Conservation (phyloP, 495 filamentous ascomycete species). For the Aspergillus panamensis region DNA sequence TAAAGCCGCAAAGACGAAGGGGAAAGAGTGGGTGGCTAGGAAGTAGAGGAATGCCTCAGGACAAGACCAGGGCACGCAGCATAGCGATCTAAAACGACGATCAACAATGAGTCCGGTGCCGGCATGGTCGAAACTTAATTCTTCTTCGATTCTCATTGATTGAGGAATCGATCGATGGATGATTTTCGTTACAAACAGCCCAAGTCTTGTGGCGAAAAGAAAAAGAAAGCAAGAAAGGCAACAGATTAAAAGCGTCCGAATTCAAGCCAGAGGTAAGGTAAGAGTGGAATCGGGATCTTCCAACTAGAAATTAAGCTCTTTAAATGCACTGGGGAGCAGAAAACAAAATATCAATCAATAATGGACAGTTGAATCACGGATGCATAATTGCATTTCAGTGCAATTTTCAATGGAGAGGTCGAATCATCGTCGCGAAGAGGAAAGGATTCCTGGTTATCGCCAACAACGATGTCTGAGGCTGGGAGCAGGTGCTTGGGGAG, state of each 20-base stretch:
- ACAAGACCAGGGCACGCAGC: background rate
- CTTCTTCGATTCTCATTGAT: background rate
- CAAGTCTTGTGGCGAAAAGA: background rate
- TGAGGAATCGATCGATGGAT: background rate
- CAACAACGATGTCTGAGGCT: no score
- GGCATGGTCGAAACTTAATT: background rate
- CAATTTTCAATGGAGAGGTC: background rate
- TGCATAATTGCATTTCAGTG: background rate
- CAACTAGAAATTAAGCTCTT: background rate
- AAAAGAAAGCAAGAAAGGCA: background rate
- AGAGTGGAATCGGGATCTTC: constrained; percentile 1
- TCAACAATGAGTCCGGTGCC: background rate
- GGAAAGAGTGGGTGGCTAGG: background rate
- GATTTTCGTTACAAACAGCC: background rate
- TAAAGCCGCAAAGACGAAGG: background rate
- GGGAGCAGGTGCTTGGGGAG: background rate
- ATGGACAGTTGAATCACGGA: background rate
- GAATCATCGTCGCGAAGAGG: background rate
- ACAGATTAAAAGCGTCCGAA: background rate
- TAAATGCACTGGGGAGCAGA: background rate
- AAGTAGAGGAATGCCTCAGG: background rate
- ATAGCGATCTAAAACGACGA: background rate
- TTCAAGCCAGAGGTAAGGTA: background rate
- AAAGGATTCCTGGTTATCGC: background rate
- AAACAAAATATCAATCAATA: background rate